Evolutionary conservation across 305 asterid genomes (phyloP), one percentile per base, ranked within the genome.

Genomic region (Fraxinus sp.): DNA sequence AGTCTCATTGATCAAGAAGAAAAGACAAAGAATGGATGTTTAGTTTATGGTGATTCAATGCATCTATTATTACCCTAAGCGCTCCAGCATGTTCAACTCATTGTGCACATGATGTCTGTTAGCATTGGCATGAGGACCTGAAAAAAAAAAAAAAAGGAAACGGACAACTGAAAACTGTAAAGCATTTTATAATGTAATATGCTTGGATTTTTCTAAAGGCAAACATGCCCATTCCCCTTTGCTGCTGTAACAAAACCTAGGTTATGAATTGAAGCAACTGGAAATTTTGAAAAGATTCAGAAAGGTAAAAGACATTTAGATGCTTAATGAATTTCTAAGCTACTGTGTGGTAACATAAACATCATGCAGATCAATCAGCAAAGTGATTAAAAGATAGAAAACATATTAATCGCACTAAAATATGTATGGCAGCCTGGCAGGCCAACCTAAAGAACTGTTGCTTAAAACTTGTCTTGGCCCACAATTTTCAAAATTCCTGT

Each of bases 61-160:
- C 22, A 72, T 26, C 72, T 62, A 64, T 81, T 32, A 81, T 85
- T 94, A 95, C 99, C 99, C 97, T 79, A 95, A 88, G 30, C 96
- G 88, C 92, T 94, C 97, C 80, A 95, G 92, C 97, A 94, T 92
- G 91, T 91, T 94, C 88, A 94, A 80, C 92, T 94, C 98, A 83
- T 95, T 95, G 80, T 81, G 90, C 70, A 94, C 95, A 89, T 90
- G 88, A 82, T 85, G 85, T 88, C 85, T 88, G 76, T 91, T 94
- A 85, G 98, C 98, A 86, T 89, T 93, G 73, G 44, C 90, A 87
- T 94, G 98, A 85, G 98, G 98, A 90, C 93, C 99, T 94, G 92
- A 7, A 52, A 78, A 3, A 18, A 14, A 7, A 7, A 28, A 28
- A 0, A 52, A 68, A 78, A 1, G 10, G 52, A 74, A 35, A 66